Conservation (phyloP, 148 eudicot genomes). For the Persicaria tinctoria region DNA sequence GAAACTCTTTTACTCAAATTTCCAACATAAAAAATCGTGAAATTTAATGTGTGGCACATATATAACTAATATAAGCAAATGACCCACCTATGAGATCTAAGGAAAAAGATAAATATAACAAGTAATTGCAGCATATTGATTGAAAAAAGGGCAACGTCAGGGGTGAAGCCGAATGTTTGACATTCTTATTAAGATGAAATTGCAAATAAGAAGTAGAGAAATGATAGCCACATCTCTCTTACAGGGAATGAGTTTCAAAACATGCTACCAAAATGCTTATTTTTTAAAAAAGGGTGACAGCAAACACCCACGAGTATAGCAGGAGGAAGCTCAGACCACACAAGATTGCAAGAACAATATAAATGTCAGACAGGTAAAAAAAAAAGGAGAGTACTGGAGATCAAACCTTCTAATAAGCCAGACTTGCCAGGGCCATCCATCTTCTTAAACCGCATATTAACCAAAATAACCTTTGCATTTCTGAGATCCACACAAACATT, state of each 20-base stretch:
- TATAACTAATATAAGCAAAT: no score
- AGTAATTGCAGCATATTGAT: background rate
- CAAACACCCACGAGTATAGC: no score
- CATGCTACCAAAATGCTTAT: background rate
- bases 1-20: background rate
- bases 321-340: no score
- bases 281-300: background rate
- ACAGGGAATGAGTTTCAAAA: background rate
- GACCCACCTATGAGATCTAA: no score
- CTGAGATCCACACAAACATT: constrained; percentile 65
- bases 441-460: constrained; percentile 17
- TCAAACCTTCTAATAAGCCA: constrained; percentile 3
- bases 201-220: background rate
- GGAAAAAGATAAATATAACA: no score
- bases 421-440: background rate
- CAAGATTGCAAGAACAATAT: background rate
- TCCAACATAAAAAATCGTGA: background rate
- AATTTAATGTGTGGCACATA: background rate
- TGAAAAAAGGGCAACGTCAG: background rate
- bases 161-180: background rate
- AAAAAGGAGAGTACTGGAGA: background rate
- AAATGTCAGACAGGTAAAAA: background rate
- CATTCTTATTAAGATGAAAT: background rate
- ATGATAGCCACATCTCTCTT: background rate
- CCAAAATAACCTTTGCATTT: constrained; percentile 83